Conservation (phyloP, 768 basidiomycete species). For the Phaeolepiota aurea region DNA sequence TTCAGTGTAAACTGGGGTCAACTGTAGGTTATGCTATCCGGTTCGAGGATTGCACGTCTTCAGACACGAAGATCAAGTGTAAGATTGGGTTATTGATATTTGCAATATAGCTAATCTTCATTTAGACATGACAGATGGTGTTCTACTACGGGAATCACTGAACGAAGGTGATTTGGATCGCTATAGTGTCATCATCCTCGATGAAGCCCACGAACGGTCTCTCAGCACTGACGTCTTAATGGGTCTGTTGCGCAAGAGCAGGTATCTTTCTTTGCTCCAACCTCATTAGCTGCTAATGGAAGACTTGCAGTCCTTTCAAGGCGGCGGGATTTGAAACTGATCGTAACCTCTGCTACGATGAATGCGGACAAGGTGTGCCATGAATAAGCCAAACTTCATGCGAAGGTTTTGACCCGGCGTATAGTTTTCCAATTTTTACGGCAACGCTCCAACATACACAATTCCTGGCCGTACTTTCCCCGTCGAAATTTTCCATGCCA, state of each 20-base stretch:
- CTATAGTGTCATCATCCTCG: conserved; percentile 96
- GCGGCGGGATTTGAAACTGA: conserved; percentile 87
- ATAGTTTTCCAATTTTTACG: conserved; percentile 93
- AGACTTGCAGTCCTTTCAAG: conserved; percentile 86
- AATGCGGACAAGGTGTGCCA: conserved; percentile 87
- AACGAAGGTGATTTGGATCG: conserved; percentile 98
- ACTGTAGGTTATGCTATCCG: conserved; percentile 97
- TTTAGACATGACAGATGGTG: conserved; percentile 97
- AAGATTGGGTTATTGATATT: conserved; percentile 12
- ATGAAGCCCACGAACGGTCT: conserved; percentile 97
- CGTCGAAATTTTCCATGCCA: conserved; percentile 92
- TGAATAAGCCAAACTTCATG: too few relatives aligned
- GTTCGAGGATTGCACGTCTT: conserved; percentile 94
- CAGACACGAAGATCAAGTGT: conserved; percentile 98
- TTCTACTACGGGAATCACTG: conserved; percentile 92
- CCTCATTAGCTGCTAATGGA: conserved; percentile 2
- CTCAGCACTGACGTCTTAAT: conserved; percentile 97
- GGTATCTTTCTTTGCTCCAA: conserved; percentile 14
- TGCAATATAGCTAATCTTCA: conserved; percentile 1
- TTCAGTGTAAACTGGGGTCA: conserved; percentile 78
- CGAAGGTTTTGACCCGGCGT: too few relatives aligned
- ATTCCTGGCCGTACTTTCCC: conserved; percentile 93
- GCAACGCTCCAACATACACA: conserved; percentile 89
- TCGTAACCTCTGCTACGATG: conserved; percentile 99
- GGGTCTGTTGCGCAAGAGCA: conserved; percentile 92